A percentile compares a stretch with the other conserved stretches of the same genome.
phyloP scores from a whole-genome alignment of 176 grass and related monocot species.

The Hordeum marinum region DNA sequence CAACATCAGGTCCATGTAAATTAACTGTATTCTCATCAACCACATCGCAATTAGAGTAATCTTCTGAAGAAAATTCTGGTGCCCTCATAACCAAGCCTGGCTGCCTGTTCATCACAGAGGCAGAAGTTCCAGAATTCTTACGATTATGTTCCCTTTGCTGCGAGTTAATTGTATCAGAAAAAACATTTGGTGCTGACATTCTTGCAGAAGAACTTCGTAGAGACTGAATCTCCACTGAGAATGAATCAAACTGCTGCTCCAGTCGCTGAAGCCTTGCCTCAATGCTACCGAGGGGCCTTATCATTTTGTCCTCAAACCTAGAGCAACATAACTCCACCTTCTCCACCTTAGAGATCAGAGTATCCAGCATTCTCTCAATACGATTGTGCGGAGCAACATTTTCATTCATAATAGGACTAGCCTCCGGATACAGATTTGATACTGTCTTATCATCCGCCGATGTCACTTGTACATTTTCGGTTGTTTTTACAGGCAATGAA shows the following conservation, averaged over 20 bases:
- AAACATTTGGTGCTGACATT: conserved; percentile 25
- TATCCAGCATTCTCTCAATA: conserved; percentile 73
- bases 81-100: conserved; percentile 41
- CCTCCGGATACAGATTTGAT: conserved; percentile 17
- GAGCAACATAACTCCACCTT: conserved; percentile 77
- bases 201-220: conserved; percentile 26
- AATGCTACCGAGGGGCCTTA: conserved; percentile 59
- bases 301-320: conserved; percentile 70
- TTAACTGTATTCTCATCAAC: conserved; percentile 19
- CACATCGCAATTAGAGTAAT: conserved; percentile 26
- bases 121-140: conserved; percentile 24
- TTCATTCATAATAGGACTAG: conserved; percentile 7
- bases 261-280: conserved; percentile 58
- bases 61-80: conserved; percentile 35
- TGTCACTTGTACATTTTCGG: conserved; percentile 21
- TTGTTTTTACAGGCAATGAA: conserved; percentile 25
- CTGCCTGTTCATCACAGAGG: conserved; percentile 19
- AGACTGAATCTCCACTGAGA: conserved; percentile 40
- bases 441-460: conserved; percentile 6
- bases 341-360: conserved; percentile 61
- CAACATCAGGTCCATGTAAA: neutral
- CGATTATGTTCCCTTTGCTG: conserved; percentile 27
- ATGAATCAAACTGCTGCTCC: conserved; percentile 52
- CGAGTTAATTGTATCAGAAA: conserved; percentile 5
- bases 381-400: conserved; percentile 19